A percentile compares a stretch with the other conserved stretches of the same genome.
These are phyloP conservation scores for Cryphonectria japonica DNA, from an alignment of 2,329 filamentous ascomycete genomes.

Conservation along the genomic window DNA sequence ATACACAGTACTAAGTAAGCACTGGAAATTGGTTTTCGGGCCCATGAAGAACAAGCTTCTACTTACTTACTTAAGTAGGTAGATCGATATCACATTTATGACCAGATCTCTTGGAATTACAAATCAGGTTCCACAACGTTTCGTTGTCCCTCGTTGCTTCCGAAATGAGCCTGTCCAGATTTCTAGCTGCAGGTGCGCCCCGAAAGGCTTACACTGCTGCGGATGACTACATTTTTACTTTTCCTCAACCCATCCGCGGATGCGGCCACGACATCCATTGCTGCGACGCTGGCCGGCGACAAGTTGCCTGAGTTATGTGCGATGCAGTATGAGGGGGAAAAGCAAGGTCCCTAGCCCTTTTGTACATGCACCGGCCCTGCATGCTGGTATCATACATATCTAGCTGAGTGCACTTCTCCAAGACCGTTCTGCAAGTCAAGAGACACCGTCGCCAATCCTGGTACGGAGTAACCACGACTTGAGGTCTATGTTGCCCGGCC, in stretches of 20 bases:
- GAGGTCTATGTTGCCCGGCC: neutral
- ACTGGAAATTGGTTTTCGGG: neutral
- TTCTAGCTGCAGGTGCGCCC: neutral
- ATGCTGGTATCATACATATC: neutral
- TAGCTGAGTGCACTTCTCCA: neutral
- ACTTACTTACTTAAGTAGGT: neutral
- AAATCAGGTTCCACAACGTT: slow-evolving; percentile 1
- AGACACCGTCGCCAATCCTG: neutral
- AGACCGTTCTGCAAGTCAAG: neutral
- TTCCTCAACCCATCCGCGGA: neutral
- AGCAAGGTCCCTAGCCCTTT: neutral
- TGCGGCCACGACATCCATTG: neutral
- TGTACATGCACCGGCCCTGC: neutral
- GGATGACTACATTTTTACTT: neutral
- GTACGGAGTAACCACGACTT: neutral
- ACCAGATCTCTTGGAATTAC: slow-evolving; percentile 5
- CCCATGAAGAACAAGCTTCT: neutral
- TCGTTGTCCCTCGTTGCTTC: neutral
- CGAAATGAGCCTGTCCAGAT: neutral
- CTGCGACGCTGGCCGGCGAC: neutral
- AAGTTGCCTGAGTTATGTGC: neutral
- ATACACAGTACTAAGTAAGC: neutral
- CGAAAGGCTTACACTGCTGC: neutral
- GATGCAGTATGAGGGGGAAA: neutral
- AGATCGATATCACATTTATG: slow-evolving; percentile 13